Evolutionary conservation across 2,329 filamentous ascomycete species (phyloP).

Genomic region (Chalaropsis ovoidea): DNA sequence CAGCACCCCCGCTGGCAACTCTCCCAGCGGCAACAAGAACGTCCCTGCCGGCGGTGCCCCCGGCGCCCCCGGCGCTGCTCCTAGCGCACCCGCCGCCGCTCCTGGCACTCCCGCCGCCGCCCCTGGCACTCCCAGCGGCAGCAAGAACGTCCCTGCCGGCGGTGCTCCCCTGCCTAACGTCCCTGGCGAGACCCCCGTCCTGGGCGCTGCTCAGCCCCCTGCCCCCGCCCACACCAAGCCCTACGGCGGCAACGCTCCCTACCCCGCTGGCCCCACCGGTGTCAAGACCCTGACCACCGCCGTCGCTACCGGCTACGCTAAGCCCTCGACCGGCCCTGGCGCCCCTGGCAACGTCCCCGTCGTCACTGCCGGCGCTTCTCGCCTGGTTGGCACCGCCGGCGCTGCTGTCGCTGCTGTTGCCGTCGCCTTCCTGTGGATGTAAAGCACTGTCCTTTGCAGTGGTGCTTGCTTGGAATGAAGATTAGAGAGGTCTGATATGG

Average conservation of each 20-base stretch:
- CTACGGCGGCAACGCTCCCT: constrained; percentile 6
- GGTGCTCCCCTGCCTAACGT: background rate
- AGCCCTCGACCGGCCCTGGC: constrained; percentile 6
- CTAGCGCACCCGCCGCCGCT: background rate
- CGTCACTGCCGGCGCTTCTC: constrained; percentile 23
- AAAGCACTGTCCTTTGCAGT: constrained; percentile 20
- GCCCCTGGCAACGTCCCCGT: constrained; percentile 2
- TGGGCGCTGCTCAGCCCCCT: constrained; percentile 10
- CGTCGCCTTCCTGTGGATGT: constrained; percentile 24
- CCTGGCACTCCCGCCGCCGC: background rate
- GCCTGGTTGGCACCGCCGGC: constrained; percentile 22
- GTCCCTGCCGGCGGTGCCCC: background rate
- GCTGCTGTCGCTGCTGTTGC: constrained; percentile 22
- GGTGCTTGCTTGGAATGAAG: constrained; percentile 15
- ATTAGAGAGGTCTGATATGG: background rate
- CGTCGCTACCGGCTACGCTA: constrained; percentile 4
- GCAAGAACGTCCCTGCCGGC: constrained; percentile 12
- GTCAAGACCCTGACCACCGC: constrained; percentile 13
- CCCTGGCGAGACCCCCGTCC: background rate
- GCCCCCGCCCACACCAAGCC: background rate
- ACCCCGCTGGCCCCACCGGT: constrained; percentile 7
- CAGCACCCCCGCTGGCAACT: background rate
- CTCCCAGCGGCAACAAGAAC: background rate
- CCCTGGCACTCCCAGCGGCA: background rate
- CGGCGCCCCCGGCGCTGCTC: background rate